Conservation (phyloP, 257 asterid genomes). For the Henckelia pumila region DNA sequence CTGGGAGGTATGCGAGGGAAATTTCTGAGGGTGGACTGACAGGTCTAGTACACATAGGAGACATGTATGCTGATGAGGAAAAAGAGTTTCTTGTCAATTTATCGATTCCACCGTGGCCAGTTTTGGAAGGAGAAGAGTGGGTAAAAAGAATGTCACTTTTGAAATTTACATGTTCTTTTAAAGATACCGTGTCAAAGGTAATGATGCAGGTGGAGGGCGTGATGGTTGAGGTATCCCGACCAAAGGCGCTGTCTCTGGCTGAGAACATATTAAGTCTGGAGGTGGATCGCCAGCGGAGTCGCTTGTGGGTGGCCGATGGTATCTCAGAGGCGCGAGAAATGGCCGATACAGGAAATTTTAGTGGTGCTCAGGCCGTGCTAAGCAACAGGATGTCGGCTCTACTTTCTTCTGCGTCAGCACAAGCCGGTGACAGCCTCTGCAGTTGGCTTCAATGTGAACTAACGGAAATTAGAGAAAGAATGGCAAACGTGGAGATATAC, state of each 20-base stretch:
- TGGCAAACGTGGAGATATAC: conserved; percentile 30
- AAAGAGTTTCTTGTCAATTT: conserved; percentile 35
- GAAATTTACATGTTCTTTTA: conserved; percentile 26
- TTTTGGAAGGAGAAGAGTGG: background rate
- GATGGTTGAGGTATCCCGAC: conserved; percentile 31
- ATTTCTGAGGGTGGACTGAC: conserved; percentile 20
- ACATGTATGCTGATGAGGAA: conserved; percentile 42
- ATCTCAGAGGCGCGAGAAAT: conserved; percentile 32
- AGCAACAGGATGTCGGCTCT: conserved; percentile 18
- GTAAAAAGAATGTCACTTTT: conserved; percentile 23
- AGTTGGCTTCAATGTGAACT: conserved; percentile 30
- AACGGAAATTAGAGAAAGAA: conserved; percentile 30
- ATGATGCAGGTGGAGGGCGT: conserved; percentile 24
- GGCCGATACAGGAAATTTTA: conserved; percentile 38
- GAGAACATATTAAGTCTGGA: conserved; percentile 25
- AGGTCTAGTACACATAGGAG: conserved; percentile 34
- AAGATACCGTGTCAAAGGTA: conserved; percentile 18
- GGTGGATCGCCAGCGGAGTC: conserved; percentile 40
- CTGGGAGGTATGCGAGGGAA: conserved; percentile 25
- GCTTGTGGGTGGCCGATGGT: conserved; percentile 29
- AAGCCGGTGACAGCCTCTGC: conserved; percentile 37
- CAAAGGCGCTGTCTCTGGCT: conserved; percentile 21
- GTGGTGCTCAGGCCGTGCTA: conserved; percentile 30
- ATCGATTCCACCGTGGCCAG: conserved; percentile 21
- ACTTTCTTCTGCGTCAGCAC: conserved; percentile 33